Conservation (phyloP, 345 rosid species). For the Trapa incisa region DNA sequence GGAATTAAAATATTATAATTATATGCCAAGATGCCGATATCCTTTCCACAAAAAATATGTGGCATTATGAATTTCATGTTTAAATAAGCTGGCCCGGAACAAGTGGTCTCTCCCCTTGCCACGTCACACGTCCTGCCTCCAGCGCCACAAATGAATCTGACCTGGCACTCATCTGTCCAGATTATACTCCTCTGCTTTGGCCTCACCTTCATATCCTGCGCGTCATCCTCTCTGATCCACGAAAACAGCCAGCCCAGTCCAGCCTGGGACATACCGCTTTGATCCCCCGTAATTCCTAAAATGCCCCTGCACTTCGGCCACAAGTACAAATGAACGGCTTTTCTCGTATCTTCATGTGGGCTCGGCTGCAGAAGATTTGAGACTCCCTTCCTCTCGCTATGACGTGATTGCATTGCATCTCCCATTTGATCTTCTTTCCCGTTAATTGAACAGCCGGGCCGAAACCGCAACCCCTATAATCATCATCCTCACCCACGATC, state of each 20-base stretch:
- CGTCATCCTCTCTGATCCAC: neutral
- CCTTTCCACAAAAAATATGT: too few species aligned
- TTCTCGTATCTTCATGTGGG: neutral
- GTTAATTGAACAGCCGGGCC: neutral
- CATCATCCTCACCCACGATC: neutral
- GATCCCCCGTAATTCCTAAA: neutral
- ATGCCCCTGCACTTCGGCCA: neutral
- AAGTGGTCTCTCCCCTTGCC: constrained; percentile 16
- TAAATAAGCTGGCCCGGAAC: neutral
- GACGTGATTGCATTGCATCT: too few species aligned
- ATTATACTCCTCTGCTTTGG: neutral
- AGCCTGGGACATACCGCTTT: too few species aligned
- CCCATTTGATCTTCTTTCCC: neutral
- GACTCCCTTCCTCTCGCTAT: too few species aligned
- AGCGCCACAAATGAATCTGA: constrained; percentile 15
- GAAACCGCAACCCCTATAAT: neutral
- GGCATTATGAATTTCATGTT: too few species aligned
- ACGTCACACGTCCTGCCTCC: constrained; percentile 16
- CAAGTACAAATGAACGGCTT: neutral
- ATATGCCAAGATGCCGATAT: too few species aligned
- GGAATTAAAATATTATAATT: too few species aligned
- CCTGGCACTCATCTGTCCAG: constrained; percentile 14
- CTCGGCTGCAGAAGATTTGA: neutral
- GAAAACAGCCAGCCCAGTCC: neutral
- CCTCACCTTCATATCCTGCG: constrained; percentile 6